Base-by-base conservation (phyloP, 805 yeast species). In the Spathaspora arborariae region DNA sequence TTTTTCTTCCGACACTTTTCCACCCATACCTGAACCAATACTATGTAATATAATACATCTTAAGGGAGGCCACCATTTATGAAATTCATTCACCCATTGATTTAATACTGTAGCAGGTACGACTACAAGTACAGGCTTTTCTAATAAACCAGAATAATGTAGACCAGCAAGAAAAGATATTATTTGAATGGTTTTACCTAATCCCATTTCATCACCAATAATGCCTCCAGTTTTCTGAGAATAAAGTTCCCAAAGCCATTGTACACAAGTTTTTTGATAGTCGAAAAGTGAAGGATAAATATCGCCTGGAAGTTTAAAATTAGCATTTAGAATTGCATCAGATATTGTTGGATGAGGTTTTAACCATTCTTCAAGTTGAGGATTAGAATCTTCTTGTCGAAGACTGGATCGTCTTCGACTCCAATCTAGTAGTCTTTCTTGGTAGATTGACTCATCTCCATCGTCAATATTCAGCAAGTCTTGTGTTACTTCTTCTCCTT, bases 51-150 rank as follows among this genome's bases (percentile, higher is more conserved):
- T 88, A 4, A 88, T 81, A 4, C 90, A 81, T 50, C 99, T 66
- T 21, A 94, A 73, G 0, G 97, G 89, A 2, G 98, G 97, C 98
- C 98, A 94, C 99, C 99, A 94, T 42, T 84, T 79, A 56, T 92
- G 98, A 41, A 94, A 80, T 64, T 94, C 99, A 51, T 84, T 85
- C n/a, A 89, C 92, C 99, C 99, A 94, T 59, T 94, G 99, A 50
- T 82, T 85, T 75, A 94, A 70, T 0, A 94, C 97, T 0, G 99
- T 94, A 0, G 98, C 98, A 0, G 99, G 99, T 54, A 97, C 95
- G 0, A 94, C 97, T 37, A 94, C 75, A 30, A 94, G 59, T 0
- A 87, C 85, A 0, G 99, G 99, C 34, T 83, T 85, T 26, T 80
- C 77, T 1, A 92, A 68, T 47, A 79, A 68, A 0, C 85, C 82